These are phyloP conservation scores for Termitomyces sp. DNA, from an alignment of 768 basidiomycete species.

Conservation along the genomic window DNA sequence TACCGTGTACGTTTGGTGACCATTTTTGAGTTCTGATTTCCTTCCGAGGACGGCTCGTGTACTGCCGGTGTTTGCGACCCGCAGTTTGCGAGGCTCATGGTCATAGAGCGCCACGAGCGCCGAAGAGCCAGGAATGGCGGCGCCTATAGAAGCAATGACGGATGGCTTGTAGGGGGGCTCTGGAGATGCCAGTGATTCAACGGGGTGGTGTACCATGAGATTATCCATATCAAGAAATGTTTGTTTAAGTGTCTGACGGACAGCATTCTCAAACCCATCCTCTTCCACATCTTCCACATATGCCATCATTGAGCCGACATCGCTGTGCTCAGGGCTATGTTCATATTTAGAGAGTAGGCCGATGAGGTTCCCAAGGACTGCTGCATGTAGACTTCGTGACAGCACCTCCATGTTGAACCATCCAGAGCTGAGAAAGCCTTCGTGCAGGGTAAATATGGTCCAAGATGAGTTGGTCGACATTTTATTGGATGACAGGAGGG, in stretches of 20 bases:
- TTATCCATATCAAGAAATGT: constrained; percentile 4
- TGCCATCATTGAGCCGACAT: constrained; percentile 5
- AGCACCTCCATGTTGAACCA: constrained; percentile 22
- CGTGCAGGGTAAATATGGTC: constrained; percentile 32
- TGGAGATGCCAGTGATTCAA: neutral
- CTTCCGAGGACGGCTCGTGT: constrained; percentile 2
- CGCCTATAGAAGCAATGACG: neutral
- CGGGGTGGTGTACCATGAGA: neutral
- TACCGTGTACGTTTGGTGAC: neutral
- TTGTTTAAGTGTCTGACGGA: neutral
- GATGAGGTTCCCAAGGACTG: neutral
- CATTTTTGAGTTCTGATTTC: neutral
- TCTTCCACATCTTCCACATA: neutral
- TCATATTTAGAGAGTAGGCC: constrained; percentile 10
- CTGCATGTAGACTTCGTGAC: constrained; percentile 25
- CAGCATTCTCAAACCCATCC: neutral
- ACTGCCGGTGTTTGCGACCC: constrained; percentile 2
- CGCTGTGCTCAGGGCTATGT: constrained; percentile 11
- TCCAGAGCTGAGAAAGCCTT: constrained; percentile 27
- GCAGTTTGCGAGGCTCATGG: constrained; percentile 1
- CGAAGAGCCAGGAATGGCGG: constrained; percentile 2
- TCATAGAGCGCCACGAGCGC: constrained; percentile 4
- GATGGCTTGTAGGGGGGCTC: neutral
- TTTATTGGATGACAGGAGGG: constrained; percentile 4
- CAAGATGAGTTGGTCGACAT: constrained; percentile 15